Evolutionary conservation across 2,329 filamentous ascomycete genomes (phyloP).

Genomic region (Diaporthe vaccinii): DNA sequence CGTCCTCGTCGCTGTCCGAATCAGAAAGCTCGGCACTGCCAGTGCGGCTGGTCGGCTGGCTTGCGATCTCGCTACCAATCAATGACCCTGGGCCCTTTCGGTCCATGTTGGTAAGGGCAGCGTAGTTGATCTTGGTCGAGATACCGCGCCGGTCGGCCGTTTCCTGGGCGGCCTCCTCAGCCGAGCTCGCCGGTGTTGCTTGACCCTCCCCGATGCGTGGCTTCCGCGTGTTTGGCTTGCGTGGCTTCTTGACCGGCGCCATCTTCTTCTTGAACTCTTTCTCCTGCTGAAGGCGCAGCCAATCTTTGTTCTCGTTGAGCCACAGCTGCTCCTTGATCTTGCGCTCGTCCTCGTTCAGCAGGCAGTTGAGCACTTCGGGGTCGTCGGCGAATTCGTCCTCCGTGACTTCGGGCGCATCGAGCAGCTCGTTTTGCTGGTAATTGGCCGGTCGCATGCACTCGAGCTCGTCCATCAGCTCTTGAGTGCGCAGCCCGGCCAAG

Average conservation of each 20-base stretch:
- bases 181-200: conserved; percentile 74
- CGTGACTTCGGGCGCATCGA: conserved; percentile 74
- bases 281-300: conserved; percentile 87
- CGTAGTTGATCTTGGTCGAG: conserved; percentile 83
- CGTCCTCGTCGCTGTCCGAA: conserved; percentile 37
- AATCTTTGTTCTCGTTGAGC: conserved; percentile 95
- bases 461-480: conserved; percentile 50
- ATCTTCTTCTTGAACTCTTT: conserved; percentile 83
- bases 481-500: conserved; percentile 40
- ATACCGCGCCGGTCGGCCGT: conserved; percentile 77
- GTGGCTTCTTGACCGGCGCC: conserved; percentile 70
- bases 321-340: conserved; percentile 91
- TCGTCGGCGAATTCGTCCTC: conserved; percentile 92
- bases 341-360: conserved; percentile 80
- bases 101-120: conserved; percentile 68
- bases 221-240: conserved; percentile 62
- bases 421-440: conserved; percentile 56
- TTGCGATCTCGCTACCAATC: conserved; percentile 59
- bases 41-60: conserved; percentile 51
- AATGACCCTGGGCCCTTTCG: conserved; percentile 63
- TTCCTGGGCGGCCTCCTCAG: conserved; percentile 77
- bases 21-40: conserved; percentile 49
- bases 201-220: conserved; percentile 75
- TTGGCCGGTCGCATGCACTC: conserved; percentile 63
- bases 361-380: conserved; percentile 85